Evolutionary conservation across 495 filamentous ascomycete genomes (phyloP).

Genomic region (Penicillium steckii): DNA sequence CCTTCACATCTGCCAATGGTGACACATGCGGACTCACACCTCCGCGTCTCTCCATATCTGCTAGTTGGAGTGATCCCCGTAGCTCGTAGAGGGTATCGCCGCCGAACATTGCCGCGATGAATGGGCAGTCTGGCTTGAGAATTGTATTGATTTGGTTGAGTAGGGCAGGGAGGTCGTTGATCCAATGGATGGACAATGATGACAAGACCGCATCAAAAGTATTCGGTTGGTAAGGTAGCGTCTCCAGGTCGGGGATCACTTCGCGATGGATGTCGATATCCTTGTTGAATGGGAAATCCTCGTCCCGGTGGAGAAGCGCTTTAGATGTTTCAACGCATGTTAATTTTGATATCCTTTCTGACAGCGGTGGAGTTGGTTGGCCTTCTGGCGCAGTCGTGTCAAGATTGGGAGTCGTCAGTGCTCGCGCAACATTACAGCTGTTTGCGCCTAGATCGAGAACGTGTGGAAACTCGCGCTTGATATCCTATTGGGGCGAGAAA

Average conservation of each 20-base stretch:
- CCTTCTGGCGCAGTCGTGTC: constrained; percentile 48
- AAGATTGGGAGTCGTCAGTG: constrained; percentile 66
- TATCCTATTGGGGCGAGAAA: constrained; percentile 57
- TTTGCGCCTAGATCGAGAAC: constrained; percentile 96
- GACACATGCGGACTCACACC: constrained; percentile 86
- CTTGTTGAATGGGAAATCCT: constrained; percentile 70
- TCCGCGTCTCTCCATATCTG: constrained; percentile 82
- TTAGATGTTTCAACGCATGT: constrained; percentile 79
- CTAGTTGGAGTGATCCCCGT: constrained; percentile 88
- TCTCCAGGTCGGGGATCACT: constrained; percentile 65
- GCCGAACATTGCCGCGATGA: constrained; percentile 94
- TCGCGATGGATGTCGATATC: constrained; percentile 68
- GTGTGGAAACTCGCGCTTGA: constrained; percentile 79
- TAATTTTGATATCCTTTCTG: constrained; percentile 65
- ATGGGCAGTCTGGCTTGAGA: constrained; percentile 87
- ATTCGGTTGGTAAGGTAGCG: constrained; percentile 72
- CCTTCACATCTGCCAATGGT: constrained; percentile 87
- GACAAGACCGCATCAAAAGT: constrained; percentile 87
- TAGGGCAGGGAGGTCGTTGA: constrained; percentile 88
- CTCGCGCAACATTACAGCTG: constrained; percentile 87
- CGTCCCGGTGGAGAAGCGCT: constrained; percentile 79
- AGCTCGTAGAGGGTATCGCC: constrained; percentile 94
- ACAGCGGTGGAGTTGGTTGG: constrained; percentile 58
- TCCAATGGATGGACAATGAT: constrained; percentile 90
- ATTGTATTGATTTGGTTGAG: constrained; percentile 77